These are phyloP conservation scores for Hanseniaspora gamundiae DNA, from an alignment of 1,139 yeast species.

Conservation along the genomic window DNA sequence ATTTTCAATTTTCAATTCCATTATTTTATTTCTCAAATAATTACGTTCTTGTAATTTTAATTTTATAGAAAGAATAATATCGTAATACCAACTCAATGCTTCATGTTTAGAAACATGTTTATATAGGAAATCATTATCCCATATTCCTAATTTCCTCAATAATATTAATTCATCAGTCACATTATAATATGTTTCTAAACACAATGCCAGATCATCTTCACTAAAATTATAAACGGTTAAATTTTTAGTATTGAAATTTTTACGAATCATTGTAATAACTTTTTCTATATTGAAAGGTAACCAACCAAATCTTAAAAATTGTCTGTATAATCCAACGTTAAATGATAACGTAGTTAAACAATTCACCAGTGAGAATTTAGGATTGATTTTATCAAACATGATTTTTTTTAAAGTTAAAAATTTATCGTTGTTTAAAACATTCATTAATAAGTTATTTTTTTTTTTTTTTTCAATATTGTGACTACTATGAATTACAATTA, in stretches of 20 bases:
- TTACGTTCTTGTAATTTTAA: slow-evolving; percentile 33
- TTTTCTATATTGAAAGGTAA: slow-evolving; percentile 44
- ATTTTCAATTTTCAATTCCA: slow-evolving; percentile 28
- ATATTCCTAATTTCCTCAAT: slow-evolving; percentile 40
- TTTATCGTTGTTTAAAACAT: slow-evolving; percentile 3
- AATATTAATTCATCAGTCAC: slow-evolving; percentile 48
- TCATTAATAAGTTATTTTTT: background rate
- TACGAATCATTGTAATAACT: slow-evolving; percentile 4
- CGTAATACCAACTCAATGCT: slow-evolving; percentile 52
- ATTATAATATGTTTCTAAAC: slow-evolving; percentile 47
- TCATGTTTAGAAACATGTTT: slow-evolving; percentile 38
- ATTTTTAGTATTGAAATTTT: slow-evolving; percentile 6
- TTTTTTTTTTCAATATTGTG: background rate
- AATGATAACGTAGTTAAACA: slow-evolving; percentile 8
- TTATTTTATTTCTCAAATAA: slow-evolving; percentile 30
- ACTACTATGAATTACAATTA: slow-evolving; percentile 35
- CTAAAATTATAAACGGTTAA: too few species aligned
- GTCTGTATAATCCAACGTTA: slow-evolving; percentile 51
- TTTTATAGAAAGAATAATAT: slow-evolving; percentile 43
- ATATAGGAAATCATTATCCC: slow-evolving; percentile 29
- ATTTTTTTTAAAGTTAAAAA: background rate
- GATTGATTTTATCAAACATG: too few species aligned
- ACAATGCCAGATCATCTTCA: slow-evolving; percentile 35
- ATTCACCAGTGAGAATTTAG: background rate
- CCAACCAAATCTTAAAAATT: slow-evolving; percentile 58